Evolutionary conservation across 2,329 filamentous ascomycete species (phyloP).

Genomic region (Aureobasidium sp.): DNA sequence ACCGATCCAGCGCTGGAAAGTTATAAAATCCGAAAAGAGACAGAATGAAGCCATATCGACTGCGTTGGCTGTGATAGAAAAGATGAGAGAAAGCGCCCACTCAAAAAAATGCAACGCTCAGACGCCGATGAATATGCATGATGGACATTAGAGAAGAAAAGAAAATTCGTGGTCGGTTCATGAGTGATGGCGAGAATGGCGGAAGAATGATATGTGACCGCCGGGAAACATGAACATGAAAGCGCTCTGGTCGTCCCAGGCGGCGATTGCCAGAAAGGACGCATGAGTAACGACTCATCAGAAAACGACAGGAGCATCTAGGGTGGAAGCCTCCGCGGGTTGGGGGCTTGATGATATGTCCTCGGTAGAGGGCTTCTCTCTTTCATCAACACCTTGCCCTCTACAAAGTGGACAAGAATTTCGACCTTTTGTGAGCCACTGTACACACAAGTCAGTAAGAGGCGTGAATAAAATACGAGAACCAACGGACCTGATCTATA

Average conservation of each 20-base stretch:
- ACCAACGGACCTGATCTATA: slow-evolving; percentile 54
- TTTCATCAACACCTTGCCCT: slow-evolving; percentile 50
- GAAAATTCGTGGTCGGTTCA: slow-evolving; percentile 5
- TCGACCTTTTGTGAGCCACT: slow-evolving; percentile 62
- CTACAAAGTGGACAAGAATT: slow-evolving; percentile 57
- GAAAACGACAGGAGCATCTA: not conserved
- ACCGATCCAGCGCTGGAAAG: not conserved
- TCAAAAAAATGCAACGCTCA: slow-evolving; percentile 1
- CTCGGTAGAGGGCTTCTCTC: slow-evolving; percentile 22
- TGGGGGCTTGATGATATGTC: slow-evolving; percentile 2
- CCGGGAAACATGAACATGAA: slow-evolving; percentile 2
- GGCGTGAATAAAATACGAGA: not conserved
- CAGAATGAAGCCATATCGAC: not conserved
- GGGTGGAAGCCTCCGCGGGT: not conserved
- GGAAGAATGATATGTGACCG: not conserved
- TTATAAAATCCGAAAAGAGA: not conserved
- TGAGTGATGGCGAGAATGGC: not conserved
- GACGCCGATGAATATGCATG: slow-evolving; percentile 8
- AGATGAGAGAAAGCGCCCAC: not conserved
- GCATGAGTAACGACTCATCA: not conserved
- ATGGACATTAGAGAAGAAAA: slow-evolving; percentile 6
- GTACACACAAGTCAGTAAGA: slow-evolving; percentile 24
- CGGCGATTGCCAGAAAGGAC: not conserved
- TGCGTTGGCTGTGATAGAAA: not conserved
- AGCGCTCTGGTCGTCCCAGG: not conserved